Evolutionary conservation across 2,329 filamentous ascomycete genomes (phyloP), one percentile per base, ranked within the genome.

Genomic region (Fusarium sp.): DNA sequence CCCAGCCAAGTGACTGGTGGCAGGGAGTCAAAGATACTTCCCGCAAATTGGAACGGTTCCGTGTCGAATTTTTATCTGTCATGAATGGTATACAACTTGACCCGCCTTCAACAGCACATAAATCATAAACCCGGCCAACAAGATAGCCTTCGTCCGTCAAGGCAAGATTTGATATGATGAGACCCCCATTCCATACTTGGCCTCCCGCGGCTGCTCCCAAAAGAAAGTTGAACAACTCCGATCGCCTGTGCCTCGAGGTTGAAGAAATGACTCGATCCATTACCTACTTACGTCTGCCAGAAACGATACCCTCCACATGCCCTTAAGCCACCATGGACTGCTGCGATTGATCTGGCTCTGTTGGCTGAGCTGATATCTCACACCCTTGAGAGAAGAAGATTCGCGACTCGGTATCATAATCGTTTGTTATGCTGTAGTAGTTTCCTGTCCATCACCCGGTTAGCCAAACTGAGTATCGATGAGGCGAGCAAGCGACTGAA

Each of bases 301-400:
- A 29, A 43, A 26, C 25, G 36, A 25, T 19, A 13, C 28, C 24
- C 11, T n/a, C 7, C 32, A 43, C 36, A 15, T 42, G 22, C 5
- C 32, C 32, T 8, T 54, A 66, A n/a, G 54, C 66, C 58, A 70
- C 52, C 43, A 66, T 58, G 7, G 68, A 70, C 24, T 54, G 55
- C 26, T 64, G 67, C 10, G 60, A 63, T 35, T 68, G 59, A 26
- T 72, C 66, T 19, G 49, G 42, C 34, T 72, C 69, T n/a, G 63
- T 68, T 9, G 56, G 64, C 32, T 65, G 50, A 8, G 68, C 64
- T 9, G 77, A 73, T 10, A 83, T 70, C 71, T 88, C 91, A 76
- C 90, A 94, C 7, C 90, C 94, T 75, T 99, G 95, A 1, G 93
- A 88, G 76, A 98, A 99, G 80, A 98, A 98, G 44, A 98, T 83